Evolutionary conservation across 169 alveolate genomes (phyloP).

Genomic region (Plasmodium knowlesi): DNA sequence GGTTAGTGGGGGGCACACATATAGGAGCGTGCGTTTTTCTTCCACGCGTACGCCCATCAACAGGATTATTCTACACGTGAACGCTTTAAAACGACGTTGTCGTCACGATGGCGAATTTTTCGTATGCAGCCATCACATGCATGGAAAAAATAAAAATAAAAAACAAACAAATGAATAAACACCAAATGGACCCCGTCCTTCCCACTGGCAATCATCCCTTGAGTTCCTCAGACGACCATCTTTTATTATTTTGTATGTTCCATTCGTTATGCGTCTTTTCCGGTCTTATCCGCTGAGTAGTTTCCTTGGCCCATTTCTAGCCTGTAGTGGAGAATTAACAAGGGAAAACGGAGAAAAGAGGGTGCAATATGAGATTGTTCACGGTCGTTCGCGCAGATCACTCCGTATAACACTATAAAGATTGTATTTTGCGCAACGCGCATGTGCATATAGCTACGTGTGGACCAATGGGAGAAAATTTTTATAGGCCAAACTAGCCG

Average conservation of each 20-base stretch:
- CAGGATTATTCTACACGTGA: background rate
- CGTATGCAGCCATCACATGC: background rate
- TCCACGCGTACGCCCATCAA: background rate
- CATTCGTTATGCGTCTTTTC: background rate
- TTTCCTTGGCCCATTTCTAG: slow-evolving; percentile 3
- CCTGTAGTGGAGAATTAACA: slow-evolving; percentile 12
- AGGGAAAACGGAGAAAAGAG: background rate
- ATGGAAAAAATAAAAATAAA: background rate
- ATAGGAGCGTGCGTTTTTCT: background rate
- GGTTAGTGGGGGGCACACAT: slow-evolving; percentile 29
- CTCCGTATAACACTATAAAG: background rate
- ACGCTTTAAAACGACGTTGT: background rate
- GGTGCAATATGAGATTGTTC: background rate
- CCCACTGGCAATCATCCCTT: background rate
- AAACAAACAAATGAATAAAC: background rate
- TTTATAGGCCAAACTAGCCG: background rate
- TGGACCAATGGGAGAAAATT: background rate
- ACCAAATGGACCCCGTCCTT: background rate
- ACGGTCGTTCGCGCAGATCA: background rate
- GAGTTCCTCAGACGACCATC: background rate
- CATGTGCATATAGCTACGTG: background rate
- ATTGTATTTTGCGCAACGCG: background rate
- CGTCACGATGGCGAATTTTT: background rate
- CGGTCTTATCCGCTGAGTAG: background rate
- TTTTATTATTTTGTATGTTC: background rate